Evolutionary conservation across 768 basidiomycete species (phyloP).

Genomic region (Lentinula detonsa): DNA sequence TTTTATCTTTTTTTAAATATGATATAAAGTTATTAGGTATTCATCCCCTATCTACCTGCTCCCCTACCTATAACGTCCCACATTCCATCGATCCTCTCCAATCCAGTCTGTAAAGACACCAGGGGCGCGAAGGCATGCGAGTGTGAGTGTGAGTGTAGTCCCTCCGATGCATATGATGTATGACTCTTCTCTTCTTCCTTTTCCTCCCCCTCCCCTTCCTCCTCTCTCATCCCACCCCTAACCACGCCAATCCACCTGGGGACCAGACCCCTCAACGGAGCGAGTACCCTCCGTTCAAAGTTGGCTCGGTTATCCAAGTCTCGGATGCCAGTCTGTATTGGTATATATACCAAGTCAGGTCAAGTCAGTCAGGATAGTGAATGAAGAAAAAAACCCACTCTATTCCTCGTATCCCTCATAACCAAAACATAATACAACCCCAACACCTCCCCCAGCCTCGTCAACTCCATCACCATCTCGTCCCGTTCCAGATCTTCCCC

Average conservation of each 20-base stretch:
- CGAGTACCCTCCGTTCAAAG: conserved; percentile 38
- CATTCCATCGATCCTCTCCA: conserved; percentile 44
- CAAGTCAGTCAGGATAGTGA: not conserved
- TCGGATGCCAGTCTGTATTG: conserved; percentile 44
- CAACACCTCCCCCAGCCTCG: conserved; percentile 58
- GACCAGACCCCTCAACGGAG: conserved; percentile 35
- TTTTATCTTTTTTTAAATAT: too few species aligned
- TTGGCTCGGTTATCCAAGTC: conserved; percentile 35
- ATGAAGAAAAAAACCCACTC: conserved; percentile 26
- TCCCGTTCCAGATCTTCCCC: not conserved
- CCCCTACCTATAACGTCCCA: conserved; percentile 17
- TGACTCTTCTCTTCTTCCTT: too few species aligned
- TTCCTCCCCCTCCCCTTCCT: not conserved
- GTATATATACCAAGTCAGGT: not conserved
- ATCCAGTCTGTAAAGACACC: conserved; percentile 40
- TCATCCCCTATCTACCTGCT: too few species aligned
- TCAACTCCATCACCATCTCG: conserved; percentile 32
- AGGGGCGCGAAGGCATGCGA: conserved; percentile 27
- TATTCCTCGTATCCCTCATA: conserved; percentile 50
- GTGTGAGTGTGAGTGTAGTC: not conserved
- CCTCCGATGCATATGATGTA: not conserved
- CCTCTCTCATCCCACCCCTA: not conserved
- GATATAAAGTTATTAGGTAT: too few species aligned
- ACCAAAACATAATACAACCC: conserved; percentile 65
- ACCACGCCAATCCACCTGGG: not conserved